Percentiles rank a stretch among this genome's conserved stretches.
Conservation (phyloP, 148 eudicot genomes). For the Hydrangea macrophylla region DNA sequence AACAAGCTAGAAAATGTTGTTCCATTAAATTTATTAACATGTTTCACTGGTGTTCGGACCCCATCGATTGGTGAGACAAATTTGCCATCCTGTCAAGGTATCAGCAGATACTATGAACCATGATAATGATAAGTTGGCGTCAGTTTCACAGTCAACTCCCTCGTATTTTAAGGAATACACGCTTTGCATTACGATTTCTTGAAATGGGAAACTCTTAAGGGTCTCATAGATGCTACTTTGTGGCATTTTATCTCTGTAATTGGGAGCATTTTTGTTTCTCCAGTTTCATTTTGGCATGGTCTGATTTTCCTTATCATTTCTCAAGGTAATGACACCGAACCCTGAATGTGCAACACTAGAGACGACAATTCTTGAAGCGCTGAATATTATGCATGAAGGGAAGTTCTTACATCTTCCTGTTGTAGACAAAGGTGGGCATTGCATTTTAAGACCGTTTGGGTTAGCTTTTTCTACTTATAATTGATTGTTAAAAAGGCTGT, state of each 20-base stretch:
- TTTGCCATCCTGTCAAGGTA: too few relatives aligned
- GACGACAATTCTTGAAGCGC: slow-evolving; percentile 84
- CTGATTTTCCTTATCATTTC: slow-evolving; percentile 7
- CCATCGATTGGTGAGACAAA: too few relatives aligned
- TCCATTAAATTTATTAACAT: too few relatives aligned
- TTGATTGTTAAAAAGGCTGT: too few relatives aligned
- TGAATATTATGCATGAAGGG: slow-evolving; percentile 93
- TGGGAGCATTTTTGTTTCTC: not conserved
- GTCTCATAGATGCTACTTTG: not conserved
- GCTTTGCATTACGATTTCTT: not conserved
- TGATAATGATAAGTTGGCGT: not conserved
- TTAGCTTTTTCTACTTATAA: too few relatives aligned
- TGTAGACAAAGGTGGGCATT: slow-evolving; percentile 65
- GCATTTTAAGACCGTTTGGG: too few relatives aligned
- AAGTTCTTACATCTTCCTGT: slow-evolving; percentile 95
- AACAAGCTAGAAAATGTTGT: too few relatives aligned
- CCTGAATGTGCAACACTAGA: slow-evolving; percentile 86
- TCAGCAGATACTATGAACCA: too few relatives aligned
- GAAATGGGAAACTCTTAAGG: not conserved
- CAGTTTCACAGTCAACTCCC: not conserved
- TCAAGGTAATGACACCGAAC: slow-evolving; percentile 85
- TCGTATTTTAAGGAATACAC: not conserved
- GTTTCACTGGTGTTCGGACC: too few relatives aligned
- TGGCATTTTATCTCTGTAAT: not conserved
- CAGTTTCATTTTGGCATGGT: not conserved